A percentile compares a stretch with the other conserved stretches of the same genome.
These are phyloP conservation scores for Jamesozyma jinghongensis DNA, from an alignment of 805 yeast genomes.

Conservation along the genomic window DNA sequence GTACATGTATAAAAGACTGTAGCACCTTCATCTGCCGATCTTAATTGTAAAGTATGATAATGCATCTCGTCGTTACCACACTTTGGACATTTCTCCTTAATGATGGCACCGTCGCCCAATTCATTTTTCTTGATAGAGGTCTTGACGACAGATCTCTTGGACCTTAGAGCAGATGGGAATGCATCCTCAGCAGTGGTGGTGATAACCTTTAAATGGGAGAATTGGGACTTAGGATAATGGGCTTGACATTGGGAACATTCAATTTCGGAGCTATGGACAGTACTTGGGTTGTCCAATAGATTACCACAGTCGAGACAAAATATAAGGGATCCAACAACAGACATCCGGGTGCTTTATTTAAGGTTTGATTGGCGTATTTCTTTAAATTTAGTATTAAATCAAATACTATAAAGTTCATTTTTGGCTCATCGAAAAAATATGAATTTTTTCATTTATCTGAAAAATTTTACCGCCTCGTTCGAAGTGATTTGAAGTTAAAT, in stretches of 20 bases:
- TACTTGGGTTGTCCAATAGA: constrained; percentile 57
- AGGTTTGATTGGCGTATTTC: neutral
- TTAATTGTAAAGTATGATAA: constrained; percentile 89
- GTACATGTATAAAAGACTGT: constrained; percentile 97
- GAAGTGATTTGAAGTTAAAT: too few relatives aligned
- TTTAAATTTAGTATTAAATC: neutral
- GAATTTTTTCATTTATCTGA: neutral
- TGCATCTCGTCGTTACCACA: constrained; percentile 98
- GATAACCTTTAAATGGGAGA: constrained; percentile 72
- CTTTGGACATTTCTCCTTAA: constrained; percentile 96
- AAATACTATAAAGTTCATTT: neutral
- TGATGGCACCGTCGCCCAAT: constrained; percentile 89
- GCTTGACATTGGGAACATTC: constrained; percentile 48
- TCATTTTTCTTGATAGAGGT: constrained; percentile 70
- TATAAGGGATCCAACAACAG: constrained; percentile 89
- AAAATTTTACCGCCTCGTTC: neutral
- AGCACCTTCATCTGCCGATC: constrained; percentile 99
- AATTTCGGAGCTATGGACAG: constrained; percentile 35
- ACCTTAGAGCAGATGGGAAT: constrained; percentile 75
- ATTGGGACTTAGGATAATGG: constrained; percentile 33
- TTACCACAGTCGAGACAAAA: constrained; percentile 93
- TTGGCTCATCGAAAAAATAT: neutral
- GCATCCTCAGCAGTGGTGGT: constrained; percentile 89
- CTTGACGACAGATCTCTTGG: constrained; percentile 85
- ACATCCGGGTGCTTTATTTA: constrained; percentile 44